Base-by-base conservation (phyloP, 306 rosid species). In the Sophora flavescens region DNA sequence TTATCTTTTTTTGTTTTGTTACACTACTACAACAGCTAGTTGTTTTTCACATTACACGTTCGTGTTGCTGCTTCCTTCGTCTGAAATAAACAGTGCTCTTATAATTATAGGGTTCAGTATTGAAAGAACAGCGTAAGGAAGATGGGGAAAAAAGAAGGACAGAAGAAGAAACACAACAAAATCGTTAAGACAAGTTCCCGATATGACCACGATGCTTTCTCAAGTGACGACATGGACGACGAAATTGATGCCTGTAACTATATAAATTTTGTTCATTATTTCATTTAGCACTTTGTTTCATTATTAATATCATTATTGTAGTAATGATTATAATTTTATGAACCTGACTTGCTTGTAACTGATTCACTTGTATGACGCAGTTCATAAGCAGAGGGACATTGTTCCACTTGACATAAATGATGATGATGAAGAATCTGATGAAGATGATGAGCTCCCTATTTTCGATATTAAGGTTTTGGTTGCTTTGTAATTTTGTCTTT, bases 201-300 rank as follows among this genome's bases (percentile, higher is more conserved):
- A 0, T 53, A 68, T 8, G 59, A 80, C 16, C 80, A 66, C 15
- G 65, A 64, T 50, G 71, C 32, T 5, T 76, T 76, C 52, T 53
- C 80, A 3, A 52, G 72, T 10, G 85, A 86, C 32, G 92, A 86
- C 63, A 90, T 95, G 92, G 93, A 92, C 69, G 96, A 95, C 60
- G 97, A 92, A 67, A 87, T 95, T 63, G 98, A 95, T 83, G 85
- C 90, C 16, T 95, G 98, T 95, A 86, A 79, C 79, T 81, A 53
- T 14, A 8, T 28, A 10, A 6, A 10, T 13, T 67, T 67, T 48
- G 32, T 33, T 69, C 13, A 10, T 72, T 42, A 4, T 8, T 75
- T 50, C 7, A 1, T 61, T 22, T 38, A n/a, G 17, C 48, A 33
- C 2, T 13, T 63, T 62, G 4, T 5, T 39, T 52, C 4, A 12